These are phyloP conservation scores for Rhizoclosmatium sp. DNA, from an alignment of 192 early-diverging fungal species.

Conservation along the genomic window DNA sequence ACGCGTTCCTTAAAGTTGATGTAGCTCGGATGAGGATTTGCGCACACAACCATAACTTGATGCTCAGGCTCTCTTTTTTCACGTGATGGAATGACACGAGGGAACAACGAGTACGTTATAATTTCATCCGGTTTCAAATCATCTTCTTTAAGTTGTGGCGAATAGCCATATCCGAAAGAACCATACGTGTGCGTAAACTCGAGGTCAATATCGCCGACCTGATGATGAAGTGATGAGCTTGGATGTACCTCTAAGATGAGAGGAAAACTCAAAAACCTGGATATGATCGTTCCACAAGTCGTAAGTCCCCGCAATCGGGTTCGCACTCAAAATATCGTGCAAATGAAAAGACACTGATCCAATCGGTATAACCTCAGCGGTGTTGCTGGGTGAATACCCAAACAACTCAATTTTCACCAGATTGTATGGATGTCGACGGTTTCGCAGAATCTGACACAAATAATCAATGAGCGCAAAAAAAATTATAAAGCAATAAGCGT, in stretches of 20 bases:
- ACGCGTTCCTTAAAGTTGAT: constrained; percentile 46
- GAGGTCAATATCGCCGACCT: constrained; percentile 51
- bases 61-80: constrained; percentile 41
- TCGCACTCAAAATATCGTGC: constrained; percentile 56
- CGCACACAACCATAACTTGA: constrained; percentile 48
- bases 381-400: constrained; percentile 29
- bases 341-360: constrained; percentile 55
- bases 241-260: neutral
- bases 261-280: neutral
- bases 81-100: constrained; percentile 48
- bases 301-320: constrained; percentile 46
- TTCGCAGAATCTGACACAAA: constrained; percentile 36
- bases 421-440: constrained; percentile 55
- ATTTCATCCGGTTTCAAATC: constrained; percentile 45
- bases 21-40: constrained; percentile 53
- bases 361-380: constrained; percentile 18
- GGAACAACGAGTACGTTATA: constrained; percentile 52
- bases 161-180: constrained; percentile 59
- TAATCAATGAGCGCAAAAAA: neutral
- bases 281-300: constrained; percentile 51
- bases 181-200: constrained; percentile 61
- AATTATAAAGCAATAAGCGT: neutral
- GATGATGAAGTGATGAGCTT: neutral
- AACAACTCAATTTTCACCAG: constrained; percentile 42
- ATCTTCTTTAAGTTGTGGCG: constrained; percentile 45